Conservation (phyloP, 2,329 filamentous ascomycete species). For the Ophiostoma himal-ulmi region DNA sequence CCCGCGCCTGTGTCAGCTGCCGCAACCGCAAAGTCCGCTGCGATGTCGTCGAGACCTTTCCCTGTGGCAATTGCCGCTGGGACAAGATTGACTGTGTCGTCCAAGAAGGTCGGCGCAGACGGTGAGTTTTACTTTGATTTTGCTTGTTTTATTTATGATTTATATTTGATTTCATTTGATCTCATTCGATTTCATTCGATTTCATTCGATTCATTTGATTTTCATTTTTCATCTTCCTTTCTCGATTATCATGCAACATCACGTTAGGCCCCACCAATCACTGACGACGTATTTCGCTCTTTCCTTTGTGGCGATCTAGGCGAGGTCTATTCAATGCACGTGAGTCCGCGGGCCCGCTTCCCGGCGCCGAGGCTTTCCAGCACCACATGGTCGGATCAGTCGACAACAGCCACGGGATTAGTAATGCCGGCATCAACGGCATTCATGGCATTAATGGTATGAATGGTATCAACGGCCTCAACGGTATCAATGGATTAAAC, state of each 20-base stretch:
- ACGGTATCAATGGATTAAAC: neutral
- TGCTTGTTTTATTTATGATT: conserved; percentile 31
- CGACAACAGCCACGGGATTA: conserved; percentile 9
- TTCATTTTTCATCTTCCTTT: conserved; percentile 5
- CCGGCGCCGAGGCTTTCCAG: conserved; percentile 19
- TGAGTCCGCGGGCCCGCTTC: conserved; percentile 20
- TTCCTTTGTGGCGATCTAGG: conserved; percentile 14
- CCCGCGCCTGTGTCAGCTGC: conserved; percentile 84
- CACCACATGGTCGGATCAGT: conserved; percentile 8
- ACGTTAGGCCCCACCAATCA: conserved; percentile 12
- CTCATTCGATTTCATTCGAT: too few species aligned
- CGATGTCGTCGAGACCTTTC: conserved; percentile 83
- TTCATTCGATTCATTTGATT: too few species aligned
- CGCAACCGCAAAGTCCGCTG: conserved; percentile 86
- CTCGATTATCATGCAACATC: neutral
- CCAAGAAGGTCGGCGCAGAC: conserved; percentile 77
- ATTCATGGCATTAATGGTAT: neutral
- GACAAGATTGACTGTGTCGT: conserved; percentile 73
- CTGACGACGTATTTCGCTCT: conserved; percentile 5
- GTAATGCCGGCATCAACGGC: neutral
- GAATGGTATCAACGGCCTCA: neutral
- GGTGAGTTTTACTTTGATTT: conserved; percentile 50
- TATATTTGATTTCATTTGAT: too few species aligned
- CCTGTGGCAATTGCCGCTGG: conserved; percentile 80
- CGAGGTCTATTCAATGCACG: conserved; percentile 26